Conservation (phyloP, 164 flowering plant species). For the Warburgia ugandensis region DNA sequence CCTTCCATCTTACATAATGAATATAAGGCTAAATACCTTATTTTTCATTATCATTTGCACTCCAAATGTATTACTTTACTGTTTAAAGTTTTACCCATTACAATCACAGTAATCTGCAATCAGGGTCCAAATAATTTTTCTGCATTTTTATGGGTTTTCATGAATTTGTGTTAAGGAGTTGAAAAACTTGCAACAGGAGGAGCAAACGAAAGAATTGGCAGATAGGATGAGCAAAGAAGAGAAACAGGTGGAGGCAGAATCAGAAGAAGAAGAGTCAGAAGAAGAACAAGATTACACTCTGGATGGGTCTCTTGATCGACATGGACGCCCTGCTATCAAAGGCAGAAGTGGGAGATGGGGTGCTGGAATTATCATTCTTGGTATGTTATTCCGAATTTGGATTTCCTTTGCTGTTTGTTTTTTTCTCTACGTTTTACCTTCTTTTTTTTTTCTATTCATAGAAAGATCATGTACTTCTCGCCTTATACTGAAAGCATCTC, state of each 20-base stretch:
- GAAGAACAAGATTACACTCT: conserved; percentile 43
- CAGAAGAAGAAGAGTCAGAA: conserved; percentile 10
- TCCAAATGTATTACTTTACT: no score
- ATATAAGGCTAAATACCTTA: background rate
- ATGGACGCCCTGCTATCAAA: conserved; percentile 69
- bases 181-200: no score
- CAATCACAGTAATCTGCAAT: background rate
- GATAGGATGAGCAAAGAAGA: conserved; percentile 10
- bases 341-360: conserved; percentile 61
- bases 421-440: no score
- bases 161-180: no score
- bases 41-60: background rate
- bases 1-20: background rate
- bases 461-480: background rate
- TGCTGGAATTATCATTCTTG: conserved; percentile 67
- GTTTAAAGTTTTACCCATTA: background rate
- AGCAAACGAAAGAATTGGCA: conserved; percentile 22
- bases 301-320: conserved; percentile 74
- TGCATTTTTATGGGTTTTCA: no score
- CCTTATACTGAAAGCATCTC: background rate
- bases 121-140: no score
- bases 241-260: no score
- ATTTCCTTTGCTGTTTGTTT: no score
- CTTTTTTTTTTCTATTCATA: no score
- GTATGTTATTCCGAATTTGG: conserved; percentile 29